phyloP scores from a whole-genome alignment of 2,329 filamentous ascomycete species.

The Teratosphaeria epicoccoides region DNA sequence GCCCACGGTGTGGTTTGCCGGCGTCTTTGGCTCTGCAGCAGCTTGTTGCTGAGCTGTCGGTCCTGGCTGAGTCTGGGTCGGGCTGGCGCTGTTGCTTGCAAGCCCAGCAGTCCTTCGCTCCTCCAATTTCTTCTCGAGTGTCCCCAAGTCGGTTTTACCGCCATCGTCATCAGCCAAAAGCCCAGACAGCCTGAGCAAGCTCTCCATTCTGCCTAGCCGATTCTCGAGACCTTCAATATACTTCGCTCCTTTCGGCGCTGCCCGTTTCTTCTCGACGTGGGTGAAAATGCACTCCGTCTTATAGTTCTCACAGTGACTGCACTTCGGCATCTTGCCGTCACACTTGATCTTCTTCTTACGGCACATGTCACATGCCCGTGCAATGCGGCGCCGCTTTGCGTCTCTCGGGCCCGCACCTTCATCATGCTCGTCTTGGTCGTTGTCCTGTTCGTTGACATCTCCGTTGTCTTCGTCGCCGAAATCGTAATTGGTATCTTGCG shows the following conservation, averaged over 20 bases:
- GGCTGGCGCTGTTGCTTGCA: constrained; percentile 23
- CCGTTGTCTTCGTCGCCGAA: constrained; percentile 10
- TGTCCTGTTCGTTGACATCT: constrained; percentile 9
- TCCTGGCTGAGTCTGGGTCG: constrained; percentile 12
- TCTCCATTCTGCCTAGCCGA: constrained; percentile 90
- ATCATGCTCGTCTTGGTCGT: constrained; percentile 16
- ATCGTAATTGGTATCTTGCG: constrained; percentile 1
- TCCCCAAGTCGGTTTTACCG: constrained; percentile 76
- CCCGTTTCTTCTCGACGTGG: constrained; percentile 96
- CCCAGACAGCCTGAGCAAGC: constrained; percentile 73
- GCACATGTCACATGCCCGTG: constrained; percentile 91
- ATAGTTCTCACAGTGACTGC: constrained; percentile 93
- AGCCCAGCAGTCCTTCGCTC: constrained; percentile 27
- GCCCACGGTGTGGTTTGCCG: not conserved
- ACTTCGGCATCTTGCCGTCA: constrained; percentile 88
- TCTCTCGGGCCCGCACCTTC: constrained; percentile 38
- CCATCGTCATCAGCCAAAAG: constrained; percentile 76
- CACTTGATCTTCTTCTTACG: constrained; percentile 96
- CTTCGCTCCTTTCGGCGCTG: constrained; percentile 92
- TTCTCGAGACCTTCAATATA: constrained; percentile 98
- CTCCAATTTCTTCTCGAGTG: constrained; percentile 64
- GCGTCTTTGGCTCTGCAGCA: not conserved
- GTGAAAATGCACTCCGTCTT: constrained; percentile 97
- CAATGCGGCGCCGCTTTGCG: constrained; percentile 79
- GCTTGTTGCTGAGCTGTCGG: not conserved